These are phyloP conservation scores for Schizophyllum commune DNA, from an alignment of 1,284 basidiomycete genomes.

Conservation along the genomic window DNA sequence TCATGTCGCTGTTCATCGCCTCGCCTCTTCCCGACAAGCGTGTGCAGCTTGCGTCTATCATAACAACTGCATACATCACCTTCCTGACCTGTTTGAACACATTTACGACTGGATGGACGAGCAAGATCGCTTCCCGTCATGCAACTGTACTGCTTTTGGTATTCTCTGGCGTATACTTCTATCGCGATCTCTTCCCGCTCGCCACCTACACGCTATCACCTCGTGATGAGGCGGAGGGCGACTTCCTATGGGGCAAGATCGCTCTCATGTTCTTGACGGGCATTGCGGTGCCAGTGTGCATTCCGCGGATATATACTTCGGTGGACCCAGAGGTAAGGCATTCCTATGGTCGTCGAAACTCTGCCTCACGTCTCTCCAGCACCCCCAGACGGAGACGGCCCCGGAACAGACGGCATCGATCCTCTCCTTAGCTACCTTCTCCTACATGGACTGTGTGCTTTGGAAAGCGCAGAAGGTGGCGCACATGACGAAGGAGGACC, in stretches of 20 bases:
- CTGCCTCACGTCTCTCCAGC: not conserved
- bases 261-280: constrained; percentile 23
- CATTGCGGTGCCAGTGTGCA: constrained; percentile 27
- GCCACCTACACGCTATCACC: constrained; percentile 27
- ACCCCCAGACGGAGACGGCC: not conserved
- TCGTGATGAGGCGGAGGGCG: constrained; percentile 19
- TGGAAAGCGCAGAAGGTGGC: constrained; percentile 24
- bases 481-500: constrained; percentile 26
- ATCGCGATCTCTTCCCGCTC: constrained; percentile 49
- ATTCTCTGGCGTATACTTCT: constrained; percentile 29
- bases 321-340: constrained; percentile 22
- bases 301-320: constrained; percentile 22
- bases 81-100: constrained; percentile 5
- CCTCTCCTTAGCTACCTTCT: constrained; percentile 40
- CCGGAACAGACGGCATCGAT: constrained; percentile 53
- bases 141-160: constrained; percentile 10
- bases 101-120: not conserved
- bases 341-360: not conserved
- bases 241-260: constrained; percentile 30
- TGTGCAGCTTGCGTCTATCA: not conserved
- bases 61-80: not conserved
- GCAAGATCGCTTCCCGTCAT: constrained; percentile 8
- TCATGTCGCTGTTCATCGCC: constrained; percentile 4
- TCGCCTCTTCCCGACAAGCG: not conserved
- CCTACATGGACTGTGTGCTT: constrained; percentile 41